phyloP scores from a whole-genome alignment of 768 basidiomycete genomes.

The Pulveroboletus frians region DNA sequence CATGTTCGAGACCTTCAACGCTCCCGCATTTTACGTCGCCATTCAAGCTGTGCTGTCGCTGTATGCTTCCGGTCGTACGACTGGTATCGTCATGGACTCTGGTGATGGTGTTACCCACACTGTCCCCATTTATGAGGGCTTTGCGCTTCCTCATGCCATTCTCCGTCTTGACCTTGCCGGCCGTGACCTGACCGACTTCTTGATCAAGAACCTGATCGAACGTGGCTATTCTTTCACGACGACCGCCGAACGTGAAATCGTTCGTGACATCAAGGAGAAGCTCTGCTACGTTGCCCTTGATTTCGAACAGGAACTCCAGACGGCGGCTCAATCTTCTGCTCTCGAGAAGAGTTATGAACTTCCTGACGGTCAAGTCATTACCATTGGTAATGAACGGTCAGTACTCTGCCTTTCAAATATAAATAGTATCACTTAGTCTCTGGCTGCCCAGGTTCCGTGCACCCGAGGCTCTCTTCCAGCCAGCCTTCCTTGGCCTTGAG shows the following conservation, averaged over 20 bases:
- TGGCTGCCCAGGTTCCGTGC: slow-evolving; percentile 43
- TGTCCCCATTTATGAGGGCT: slow-evolving; percentile 95
- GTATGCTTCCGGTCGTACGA: slow-evolving; percentile 93
- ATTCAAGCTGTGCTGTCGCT: slow-evolving; percentile 73
- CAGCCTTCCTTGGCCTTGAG: slow-evolving; percentile 62
- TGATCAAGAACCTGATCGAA: slow-evolving; percentile 84
- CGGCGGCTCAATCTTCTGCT: slow-evolving; percentile 82
- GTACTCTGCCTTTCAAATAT: slow-evolving; percentile 4
- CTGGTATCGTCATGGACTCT: slow-evolving; percentile 92
- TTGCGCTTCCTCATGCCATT: slow-evolving; percentile 89
- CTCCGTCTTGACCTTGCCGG: slow-evolving; percentile 89
- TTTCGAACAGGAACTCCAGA: slow-evolving; percentile 91
- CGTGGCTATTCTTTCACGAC: slow-evolving; percentile 94
- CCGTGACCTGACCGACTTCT: slow-evolving; percentile 81
- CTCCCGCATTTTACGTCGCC: slow-evolving; percentile 68
- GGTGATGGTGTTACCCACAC: slow-evolving; percentile 96
- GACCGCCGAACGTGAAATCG: slow-evolving; percentile 89
- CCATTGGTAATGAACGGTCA: slow-evolving; percentile 64
- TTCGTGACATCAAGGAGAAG: slow-evolving; percentile 92
- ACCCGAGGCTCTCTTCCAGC: slow-evolving; percentile 56
- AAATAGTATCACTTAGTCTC: not conserved
- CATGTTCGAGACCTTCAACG: slow-evolving; percentile 78
- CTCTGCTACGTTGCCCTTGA: slow-evolving; percentile 93
- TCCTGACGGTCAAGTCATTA: slow-evolving; percentile 91
- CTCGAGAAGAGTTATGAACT: slow-evolving; percentile 93